Percentiles rank a stretch among this genome's conserved stretches.
These are phyloP conservation scores for Moesziomyces antarcticus DNA, from an alignment of 1,284 basidiomycete species.

Conservation along the genomic window DNA sequence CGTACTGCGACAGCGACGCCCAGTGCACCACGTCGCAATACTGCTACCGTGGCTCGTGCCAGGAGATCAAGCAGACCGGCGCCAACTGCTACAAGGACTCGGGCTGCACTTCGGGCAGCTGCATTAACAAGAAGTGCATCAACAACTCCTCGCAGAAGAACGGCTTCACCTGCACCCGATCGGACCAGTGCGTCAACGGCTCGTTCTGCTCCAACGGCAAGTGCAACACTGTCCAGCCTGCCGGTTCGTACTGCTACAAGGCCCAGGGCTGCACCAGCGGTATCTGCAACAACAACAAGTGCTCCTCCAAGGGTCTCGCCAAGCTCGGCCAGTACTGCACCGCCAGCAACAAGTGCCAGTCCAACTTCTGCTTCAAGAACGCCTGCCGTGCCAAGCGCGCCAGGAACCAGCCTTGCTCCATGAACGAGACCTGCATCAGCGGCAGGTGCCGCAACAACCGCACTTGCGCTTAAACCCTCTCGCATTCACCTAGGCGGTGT, in stretches of 20 bases:
- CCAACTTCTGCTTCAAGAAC: slow-evolving; percentile 27
- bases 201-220: slow-evolving; percentile 29
- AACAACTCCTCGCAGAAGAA: slow-evolving; percentile 13
- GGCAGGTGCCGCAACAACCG: slow-evolving; percentile 15
- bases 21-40: slow-evolving; percentile 26
- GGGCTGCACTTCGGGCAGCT: slow-evolving; percentile 25
- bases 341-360: slow-evolving; percentile 15
- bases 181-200: slow-evolving; percentile 23
- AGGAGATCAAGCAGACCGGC: slow-evolving; percentile 24
- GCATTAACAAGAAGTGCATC: slow-evolving; percentile 32
- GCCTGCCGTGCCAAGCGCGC: slow-evolving; percentile 31
- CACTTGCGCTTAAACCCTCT: slow-evolving; percentile 24
- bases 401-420: slow-evolving; percentile 21
- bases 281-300: slow-evolving; percentile 33
- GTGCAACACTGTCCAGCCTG: slow-evolving; percentile 14
- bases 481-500: background rate
- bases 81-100: slow-evolving; percentile 41
- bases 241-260: slow-evolving; percentile 42
- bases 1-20: slow-evolving; percentile 26
- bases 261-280: slow-evolving; percentile 30
- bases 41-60: slow-evolving; percentile 43
- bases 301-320: slow-evolving; percentile 16
- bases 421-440: slow-evolving; percentile 29
- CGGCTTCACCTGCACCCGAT: slow-evolving; percentile 18
- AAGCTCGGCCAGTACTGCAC: slow-evolving; percentile 12